Evolutionary conservation across 2,329 filamentous ascomycete genomes (phyloP).

Genomic region (Chaetomiaceae sp.): DNA sequence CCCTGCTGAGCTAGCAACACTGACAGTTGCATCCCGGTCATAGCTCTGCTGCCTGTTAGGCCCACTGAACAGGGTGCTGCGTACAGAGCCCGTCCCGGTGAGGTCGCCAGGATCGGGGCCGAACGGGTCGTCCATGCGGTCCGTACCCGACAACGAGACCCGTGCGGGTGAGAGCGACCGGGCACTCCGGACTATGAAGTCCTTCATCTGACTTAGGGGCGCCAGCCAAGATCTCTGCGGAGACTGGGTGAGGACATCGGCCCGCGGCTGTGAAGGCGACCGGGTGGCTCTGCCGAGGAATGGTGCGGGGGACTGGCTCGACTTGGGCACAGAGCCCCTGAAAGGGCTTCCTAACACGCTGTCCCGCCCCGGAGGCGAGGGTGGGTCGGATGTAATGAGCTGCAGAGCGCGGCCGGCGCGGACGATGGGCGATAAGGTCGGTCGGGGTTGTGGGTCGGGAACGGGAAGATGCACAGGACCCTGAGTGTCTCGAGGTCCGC

Average conservation of each 20-base stretch:
- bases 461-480: constrained; percentile 26
- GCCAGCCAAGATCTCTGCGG: constrained; percentile 29
- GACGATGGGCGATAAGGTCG: constrained; percentile 53
- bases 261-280: constrained; percentile 13
- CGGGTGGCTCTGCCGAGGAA: constrained; percentile 18
- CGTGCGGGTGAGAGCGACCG: constrained; percentile 29
- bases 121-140: constrained; percentile 26
- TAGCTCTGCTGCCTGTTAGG: background rate
- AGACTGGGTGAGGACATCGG: constrained; percentile 2
- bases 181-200: constrained; percentile 30
- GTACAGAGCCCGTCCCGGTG: constrained; percentile 5
- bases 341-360: constrained; percentile 53
- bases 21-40: constrained; percentile 15
- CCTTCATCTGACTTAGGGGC: constrained; percentile 30
- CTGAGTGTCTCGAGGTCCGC: constrained; percentile 11
- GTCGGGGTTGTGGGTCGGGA: constrained; percentile 34
- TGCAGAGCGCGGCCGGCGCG: constrained; percentile 52
- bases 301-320: constrained; percentile 29
- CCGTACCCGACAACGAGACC: constrained; percentile 11
- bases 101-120: constrained; percentile 20
- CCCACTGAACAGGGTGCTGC: constrained; percentile 18
- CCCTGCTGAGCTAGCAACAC: constrained; percentile 31
- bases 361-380: constrained; percentile 49
- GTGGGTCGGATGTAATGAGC: constrained; percentile 54
- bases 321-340: constrained; percentile 34